Evolutionary conservation across 352 stramenopile species (phyloP), one percentile per base, ranked within the genome.

Genomic region (Pythium dissimile): DNA sequence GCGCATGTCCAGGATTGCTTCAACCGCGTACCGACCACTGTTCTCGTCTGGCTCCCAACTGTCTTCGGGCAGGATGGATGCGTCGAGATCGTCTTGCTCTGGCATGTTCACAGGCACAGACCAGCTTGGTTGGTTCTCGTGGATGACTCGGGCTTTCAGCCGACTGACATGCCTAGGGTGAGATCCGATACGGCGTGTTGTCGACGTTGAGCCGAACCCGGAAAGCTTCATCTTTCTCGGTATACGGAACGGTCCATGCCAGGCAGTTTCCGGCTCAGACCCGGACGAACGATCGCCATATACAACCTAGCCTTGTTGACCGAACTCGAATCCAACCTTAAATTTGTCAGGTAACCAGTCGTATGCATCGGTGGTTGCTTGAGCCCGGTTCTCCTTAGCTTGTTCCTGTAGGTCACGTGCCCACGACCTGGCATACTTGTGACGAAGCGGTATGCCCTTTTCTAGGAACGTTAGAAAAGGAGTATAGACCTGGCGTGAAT

Each of bases 171-270:
- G 59, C 51, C 46, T 52, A 59, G 0, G 53, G 59, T 3, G 10
- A 23, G n/a, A 62, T 28, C 21, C 30, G 32, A 18, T 62, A 62
- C 6, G 27, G 12, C 9, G 52, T 55, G 6, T 47, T 39, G 18
- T 46, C 31, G 9, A 38, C 21, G 13, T 62, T 38, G 2, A 67
- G 31, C 38, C 23, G 16, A 0, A 54, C 37, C 4, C n/a, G 16
- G 18, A 30, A 34, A 5, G 54, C 37, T 3, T 56, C n/a, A 1
- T 7, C 39, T 32, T 59, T 62, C 27, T 67, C 53, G 2, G 35
- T 11, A n/a, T n/a, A n/a, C n/a, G 26, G 62, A 63, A 62, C 5
- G 50, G 51, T 1, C 59, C 43, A 43, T 66, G 59, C 59, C 59
- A 66, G 13, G 46, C 34, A 62, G 30, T 18, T 66, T 62, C 11